A percentile compares a stretch with the other conserved stretches of the same genome.
phyloP scores from a whole-genome alignment of 331 rosid species.

The Ulmus americana region DNA sequence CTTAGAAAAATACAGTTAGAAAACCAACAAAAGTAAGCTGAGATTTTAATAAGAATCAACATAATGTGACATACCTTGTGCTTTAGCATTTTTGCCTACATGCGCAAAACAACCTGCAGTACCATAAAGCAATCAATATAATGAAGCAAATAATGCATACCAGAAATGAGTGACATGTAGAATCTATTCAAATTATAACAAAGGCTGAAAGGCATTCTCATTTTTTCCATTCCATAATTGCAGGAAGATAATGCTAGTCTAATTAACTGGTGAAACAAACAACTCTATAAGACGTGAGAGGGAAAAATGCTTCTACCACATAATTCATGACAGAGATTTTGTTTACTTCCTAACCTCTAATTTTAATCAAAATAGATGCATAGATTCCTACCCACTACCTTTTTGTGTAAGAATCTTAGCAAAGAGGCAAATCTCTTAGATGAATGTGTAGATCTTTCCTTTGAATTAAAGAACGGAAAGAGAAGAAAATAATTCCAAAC shows the following conservation, averaged over 20 bases:
- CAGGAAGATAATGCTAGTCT: not conserved
- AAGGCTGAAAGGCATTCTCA: no score
- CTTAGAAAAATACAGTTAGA: slow-evolving; percentile 7
- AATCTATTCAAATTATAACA: not conserved
- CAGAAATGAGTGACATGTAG: no score
- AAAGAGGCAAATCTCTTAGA: no score
- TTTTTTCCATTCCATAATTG: not conserved
- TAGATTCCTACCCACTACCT: no score
- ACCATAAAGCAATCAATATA: slow-evolving; percentile 26
- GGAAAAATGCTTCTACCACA: not conserved
- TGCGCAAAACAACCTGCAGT: slow-evolving; percentile 81
- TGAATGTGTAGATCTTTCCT: no score
- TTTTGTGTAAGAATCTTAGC: no score
- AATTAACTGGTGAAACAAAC: not conserved
- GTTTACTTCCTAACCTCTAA: not conserved
- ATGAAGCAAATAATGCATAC: not conserved
- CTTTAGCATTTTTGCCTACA: slow-evolving; percentile 36
- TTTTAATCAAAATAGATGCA: not conserved
- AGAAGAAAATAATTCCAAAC: no score
- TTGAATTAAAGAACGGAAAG: no score
- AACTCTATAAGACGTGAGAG: not conserved
- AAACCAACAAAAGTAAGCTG: not conserved
- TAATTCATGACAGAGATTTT: not conserved
- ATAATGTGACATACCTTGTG: slow-evolving; percentile 40
- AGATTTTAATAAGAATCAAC: slow-evolving; percentile 6